Evolutionary conservation across 1,284 basidiomycete species (phyloP).

Genomic region (Trichosporon sp.): DNA sequence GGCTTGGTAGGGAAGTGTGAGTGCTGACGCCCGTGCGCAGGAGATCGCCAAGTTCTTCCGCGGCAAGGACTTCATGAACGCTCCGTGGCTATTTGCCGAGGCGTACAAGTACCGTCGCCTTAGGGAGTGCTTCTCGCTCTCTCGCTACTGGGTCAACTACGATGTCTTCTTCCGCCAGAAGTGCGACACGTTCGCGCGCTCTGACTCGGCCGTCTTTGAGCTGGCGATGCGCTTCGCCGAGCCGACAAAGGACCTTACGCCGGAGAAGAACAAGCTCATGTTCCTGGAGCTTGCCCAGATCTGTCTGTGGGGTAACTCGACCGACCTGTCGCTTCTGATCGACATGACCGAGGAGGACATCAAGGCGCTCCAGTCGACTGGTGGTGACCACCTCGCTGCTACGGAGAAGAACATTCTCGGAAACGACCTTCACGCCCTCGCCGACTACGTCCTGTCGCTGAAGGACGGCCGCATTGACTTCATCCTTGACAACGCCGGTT

Average conservation of each 20-base stretch:
- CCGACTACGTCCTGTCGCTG: slow-evolving; percentile 71
- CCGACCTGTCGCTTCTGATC: slow-evolving; percentile 89
- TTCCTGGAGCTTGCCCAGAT: slow-evolving; percentile 94
- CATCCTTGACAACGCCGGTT: slow-evolving; percentile 58
- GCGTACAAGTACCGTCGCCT: slow-evolving; percentile 96
- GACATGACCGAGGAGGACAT: slow-evolving; percentile 99
- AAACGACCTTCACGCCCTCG: slow-evolving; percentile 60
- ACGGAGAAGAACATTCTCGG: slow-evolving; percentile 78
- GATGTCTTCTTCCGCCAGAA: slow-evolving; percentile 80
- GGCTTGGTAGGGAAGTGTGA: neutral
- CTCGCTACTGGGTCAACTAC: slow-evolving; percentile 85
- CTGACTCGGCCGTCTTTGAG: slow-evolving; percentile 87
- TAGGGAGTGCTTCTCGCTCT: slow-evolving; percentile 90
- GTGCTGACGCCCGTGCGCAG: slow-evolving; percentile 17
- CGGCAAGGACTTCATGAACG: slow-evolving; percentile 94
- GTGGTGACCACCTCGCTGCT: slow-evolving; percentile 87
- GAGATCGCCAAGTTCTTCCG: slow-evolving; percentile 89
- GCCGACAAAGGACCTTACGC: slow-evolving; percentile 61
- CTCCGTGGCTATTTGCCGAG: slow-evolving; percentile 92
- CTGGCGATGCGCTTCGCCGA: slow-evolving; percentile 87
- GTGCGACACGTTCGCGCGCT: slow-evolving; percentile 94
- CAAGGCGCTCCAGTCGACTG: slow-evolving; percentile 93
- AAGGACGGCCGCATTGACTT: slow-evolving; percentile 83
- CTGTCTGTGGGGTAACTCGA: slow-evolving; percentile 94
- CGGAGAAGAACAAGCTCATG: slow-evolving; percentile 76